Conservation (phyloP, 2,329 filamentous ascomycete species). For the Nemania sp. region DNA sequence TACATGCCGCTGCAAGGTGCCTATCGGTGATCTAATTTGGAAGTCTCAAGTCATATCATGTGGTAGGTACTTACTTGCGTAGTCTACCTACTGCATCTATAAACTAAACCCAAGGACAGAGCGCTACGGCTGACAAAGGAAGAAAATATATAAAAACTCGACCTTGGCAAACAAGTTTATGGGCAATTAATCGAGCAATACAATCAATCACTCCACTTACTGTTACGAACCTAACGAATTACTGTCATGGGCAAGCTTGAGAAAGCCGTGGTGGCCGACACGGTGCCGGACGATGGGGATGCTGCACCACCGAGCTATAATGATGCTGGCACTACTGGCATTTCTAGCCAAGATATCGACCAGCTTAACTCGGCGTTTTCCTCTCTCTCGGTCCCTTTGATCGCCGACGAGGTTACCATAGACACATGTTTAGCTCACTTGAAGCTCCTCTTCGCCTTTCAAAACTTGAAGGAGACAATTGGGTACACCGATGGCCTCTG, state of each 20-base stretch:
- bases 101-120: slow-evolving; percentile 16
- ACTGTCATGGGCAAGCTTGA: slow-evolving; percentile 26
- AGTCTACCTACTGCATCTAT: slow-evolving; percentile 12
- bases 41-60: slow-evolving; percentile 3
- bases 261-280: slow-evolving; percentile 5
- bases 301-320: slow-evolving; percentile 42
- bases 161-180: background rate
- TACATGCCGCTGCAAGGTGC: background rate
- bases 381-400: slow-evolving; percentile 52
- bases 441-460: slow-evolving; percentile 76
- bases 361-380: slow-evolving; percentile 52
- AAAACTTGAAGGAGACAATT: slow-evolving; percentile 74
- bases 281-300: slow-evolving; percentile 5
- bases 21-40: slow-evolving; percentile 34
- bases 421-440: slow-evolving; percentile 78
- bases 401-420: slow-evolving; percentile 54
- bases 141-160: slow-evolving; percentile 6
- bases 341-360: slow-evolving; percentile 37
- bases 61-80: background rate
- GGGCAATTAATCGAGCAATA: background rate
- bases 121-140: background rate
- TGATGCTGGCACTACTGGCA: slow-evolving; percentile 9
- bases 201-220: background rate
- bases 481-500: slow-evolving; percentile 76
- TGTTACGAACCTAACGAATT: background rate